Base-by-base conservation (phyloP, 1,139 yeast genomes). In the Suhomyces terraborum region DNA sequence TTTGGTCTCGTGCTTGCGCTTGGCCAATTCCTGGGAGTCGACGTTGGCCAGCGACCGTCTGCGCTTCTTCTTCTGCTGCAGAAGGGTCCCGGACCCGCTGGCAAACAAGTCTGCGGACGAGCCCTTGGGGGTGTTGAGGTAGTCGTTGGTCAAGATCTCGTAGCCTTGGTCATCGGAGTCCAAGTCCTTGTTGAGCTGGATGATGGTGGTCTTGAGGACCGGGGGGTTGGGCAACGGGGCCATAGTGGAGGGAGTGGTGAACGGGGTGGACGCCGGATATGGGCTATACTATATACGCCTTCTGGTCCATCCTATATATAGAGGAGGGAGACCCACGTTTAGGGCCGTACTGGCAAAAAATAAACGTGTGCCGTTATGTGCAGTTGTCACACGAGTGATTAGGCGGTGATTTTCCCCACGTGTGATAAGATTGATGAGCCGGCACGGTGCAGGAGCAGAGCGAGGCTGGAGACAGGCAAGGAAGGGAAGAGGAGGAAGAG, bases 161-260 rank as follows among this genome's bases (percentile, higher is more conserved):
- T 68, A 66, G 56, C 67, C 61, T 53, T 67, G 70, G 55, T 71
- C 70, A 32, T 66, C 67, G 44, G 61, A 61, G 43, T 72, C 77
- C 39, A 70, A 54, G 35, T 71, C 75, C 48, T 69, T 72, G 48
- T 79, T 80, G 62, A 79, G 68, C 53, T 79, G 84, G 32, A 80
- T 77, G 41, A 80, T 79, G 14, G 84, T 79, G 4, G 86, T 79
- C 54, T 79, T 80, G 46, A 81, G 70, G 19, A 75, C 72, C 4
- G 87, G 87, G 1, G 86, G 85, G 3, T 74, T 65, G 8, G 85
- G 84, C 19, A 79, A 45, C 8, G 32, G 22, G 42, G 36, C 37
- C 28, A 25, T 45, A 36, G 32, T 39, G 31, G n/a, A n/a, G n/a
- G n/a, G n/a, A n/a, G n/a, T n/a, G n/a, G n/a, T n/a, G n/a, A n/a